Evolutionary conservation across 148 eudicot genomes (phyloP), one percentile per base, ranked within the genome.

Genomic region (Camellia granthamiana): DNA sequence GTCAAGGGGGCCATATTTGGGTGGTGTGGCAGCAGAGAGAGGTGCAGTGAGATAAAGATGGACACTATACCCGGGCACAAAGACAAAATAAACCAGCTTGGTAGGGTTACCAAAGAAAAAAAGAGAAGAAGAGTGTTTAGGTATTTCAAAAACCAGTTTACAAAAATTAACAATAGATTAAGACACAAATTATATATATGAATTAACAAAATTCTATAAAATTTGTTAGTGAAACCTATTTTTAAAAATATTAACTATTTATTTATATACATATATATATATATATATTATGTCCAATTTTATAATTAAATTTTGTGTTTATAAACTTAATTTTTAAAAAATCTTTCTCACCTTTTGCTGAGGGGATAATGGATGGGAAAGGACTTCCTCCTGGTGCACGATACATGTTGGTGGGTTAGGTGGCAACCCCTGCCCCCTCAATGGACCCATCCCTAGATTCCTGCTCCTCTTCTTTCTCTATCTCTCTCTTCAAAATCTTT

Each of bases 331-430:
- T 30, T 30, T 30, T 30, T 1, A 30, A 30, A 30, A 49, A 49
- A 49, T 74, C 77, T 67, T 46, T 63, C 75, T 38, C 69, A 14
- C 51, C 3, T 43, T 0, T 43, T 1, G 74, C 77, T 2, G 51
- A 72, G 59, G 30, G 74, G 76, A 77, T 51, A 72, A 75, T 83
- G 81, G 85, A 76, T 74, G 51, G 81, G 84, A 75, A 46, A 71
- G 84, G 78, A 83, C 71, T 79, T 81, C 49, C 72, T 86, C 78
- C 78, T 76, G 69, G 62, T 88, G 88, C 98, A 94, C 88, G 91
- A 88, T 88, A 81, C 77, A 2, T 94, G 97, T 90, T 89, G 92
- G 98, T 87, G 90, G 92, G 92, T 90, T 90, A 80, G 94, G 91
- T 90, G 83, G 90, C 98, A 92, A 78, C 68, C 89, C 78, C 92